These are phyloP conservation scores for Aureobasidium sp. DNA, from an alignment of 2,329 filamentous ascomycete species.

Conservation along the genomic window DNA sequence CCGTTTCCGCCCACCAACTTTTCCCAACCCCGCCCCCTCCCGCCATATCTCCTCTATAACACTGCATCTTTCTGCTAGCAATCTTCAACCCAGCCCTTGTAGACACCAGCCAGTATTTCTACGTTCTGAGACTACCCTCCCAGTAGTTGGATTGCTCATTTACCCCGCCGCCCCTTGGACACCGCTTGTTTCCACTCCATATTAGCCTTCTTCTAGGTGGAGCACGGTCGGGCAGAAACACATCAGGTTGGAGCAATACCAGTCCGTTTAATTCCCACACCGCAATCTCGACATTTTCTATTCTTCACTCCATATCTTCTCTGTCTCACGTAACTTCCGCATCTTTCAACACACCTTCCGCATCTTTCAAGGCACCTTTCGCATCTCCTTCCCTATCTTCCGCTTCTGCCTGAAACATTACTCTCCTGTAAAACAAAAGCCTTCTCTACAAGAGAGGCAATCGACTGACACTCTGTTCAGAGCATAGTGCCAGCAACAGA, in stretches of 20 bases:
- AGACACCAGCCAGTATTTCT: not conserved
- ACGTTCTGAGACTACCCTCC: not conserved
- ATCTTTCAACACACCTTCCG: not conserved
- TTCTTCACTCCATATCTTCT: not conserved
- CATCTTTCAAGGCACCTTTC: slow-evolving; percentile 15
- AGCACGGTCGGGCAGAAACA: slow-evolving; percentile 6
- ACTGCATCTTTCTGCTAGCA: not conserved
- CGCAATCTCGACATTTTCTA: not conserved
- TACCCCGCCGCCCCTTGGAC: slow-evolving; percentile 8
- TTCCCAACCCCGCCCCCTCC: not conserved
- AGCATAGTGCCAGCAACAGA: slow-evolving; percentile 32
- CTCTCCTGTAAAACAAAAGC: slow-evolving; percentile 29
- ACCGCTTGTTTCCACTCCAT: slow-evolving; percentile 10
- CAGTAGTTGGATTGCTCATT: not conserved
- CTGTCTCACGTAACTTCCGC: not conserved
- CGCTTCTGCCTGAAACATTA: slow-evolving; percentile 30
- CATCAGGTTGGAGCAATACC: slow-evolving; percentile 9
- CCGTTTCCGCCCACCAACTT: slow-evolving; percentile 5
- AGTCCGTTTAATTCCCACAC: slow-evolving; percentile 3
- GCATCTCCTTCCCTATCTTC: not conserved
- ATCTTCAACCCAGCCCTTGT: not conserved
- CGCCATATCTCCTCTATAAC: not conserved
- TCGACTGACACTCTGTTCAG: slow-evolving; percentile 18
- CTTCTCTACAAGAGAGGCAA: slow-evolving; percentile 1
- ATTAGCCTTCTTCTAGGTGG: slow-evolving; percentile 7